Evolutionary conservation across 768 basidiomycete species (phyloP), one percentile per base, ranked within the genome.

Genomic region (Mycena kentingensis): DNA sequence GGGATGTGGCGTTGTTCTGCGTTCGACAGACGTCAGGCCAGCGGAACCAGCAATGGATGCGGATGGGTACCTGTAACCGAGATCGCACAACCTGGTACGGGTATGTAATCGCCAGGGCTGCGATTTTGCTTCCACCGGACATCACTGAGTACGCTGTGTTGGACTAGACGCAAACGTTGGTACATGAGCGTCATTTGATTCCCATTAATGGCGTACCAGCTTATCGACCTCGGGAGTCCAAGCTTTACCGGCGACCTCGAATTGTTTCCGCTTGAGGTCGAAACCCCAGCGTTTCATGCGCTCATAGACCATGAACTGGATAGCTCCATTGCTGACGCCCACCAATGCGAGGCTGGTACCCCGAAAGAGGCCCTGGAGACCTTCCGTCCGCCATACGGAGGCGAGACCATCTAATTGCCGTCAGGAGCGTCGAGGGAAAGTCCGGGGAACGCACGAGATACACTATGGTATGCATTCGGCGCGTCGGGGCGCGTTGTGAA

Each of bases 81-180:
- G 96, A 94, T 48, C 96, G 84, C 35, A 99, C 78, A 37, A 99
- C 97, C 73, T 99, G 97, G 68, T 98, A 98, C 7, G 97, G 97
- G 68, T 99, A 99, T 28, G 97, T 99, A 19, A 85, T 60, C 5
- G 82, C 71, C 35, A 98, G 81, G 1, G 97, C 93, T 19, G 80
- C 78, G 5, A 97, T 72, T 70, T 98, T 98, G 60, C 93, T 94
- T 21, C 82, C 78, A 18, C 91, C 96, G 0, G 93, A 96, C 82
- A 98, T 96, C 32, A 90, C 57, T 7, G 93, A 91, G 72, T 98
- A 98, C 27, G 93, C 79, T 27, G 83, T 77, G 65, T 98, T 98
- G 16, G 92, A 90, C 96, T 98, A 62, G 0, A 41, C 42, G 24
- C n/a, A n/a, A n/a, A n/a, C n/a, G n/a, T n/a, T n/a, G n/a, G n/a